Evolutionary conservation across 768 basidiomycete genomes (phyloP).

Genomic region (Asterophora parasitica): DNA sequence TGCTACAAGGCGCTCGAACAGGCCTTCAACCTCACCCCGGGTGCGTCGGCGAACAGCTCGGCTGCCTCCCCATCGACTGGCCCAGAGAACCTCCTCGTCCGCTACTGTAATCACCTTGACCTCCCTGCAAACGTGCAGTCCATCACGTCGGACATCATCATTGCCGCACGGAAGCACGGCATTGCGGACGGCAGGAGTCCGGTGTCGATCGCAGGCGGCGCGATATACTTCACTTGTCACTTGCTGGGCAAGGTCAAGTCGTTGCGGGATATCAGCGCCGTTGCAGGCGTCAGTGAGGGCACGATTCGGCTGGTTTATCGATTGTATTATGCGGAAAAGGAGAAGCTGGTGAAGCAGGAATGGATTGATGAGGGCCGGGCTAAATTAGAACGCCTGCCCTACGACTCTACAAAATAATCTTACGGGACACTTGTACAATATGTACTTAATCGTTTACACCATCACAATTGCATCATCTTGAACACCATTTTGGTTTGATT

Average conservation of each 20-base stretch:
- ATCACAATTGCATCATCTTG: background rate
- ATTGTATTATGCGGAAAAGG: constrained; percentile 66
- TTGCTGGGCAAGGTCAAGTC: constrained; percentile 72
- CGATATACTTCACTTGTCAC: constrained; percentile 89
- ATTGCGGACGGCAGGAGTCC: constrained; percentile 93
- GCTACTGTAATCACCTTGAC: constrained; percentile 91
- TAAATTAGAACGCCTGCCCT: constrained; percentile 40
- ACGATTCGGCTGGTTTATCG: constrained; percentile 91
- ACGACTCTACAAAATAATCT: constrained; percentile 33
- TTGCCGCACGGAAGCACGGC: constrained; percentile 74
- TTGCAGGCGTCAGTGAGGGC: constrained; percentile 93
- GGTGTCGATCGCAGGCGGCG: constrained; percentile 97
- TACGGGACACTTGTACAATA: constrained; percentile 1
- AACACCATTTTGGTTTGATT: background rate
- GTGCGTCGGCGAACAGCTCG: constrained; percentile 53
- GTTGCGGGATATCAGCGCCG: constrained; percentile 80
- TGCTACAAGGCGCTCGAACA: constrained; percentile 87
- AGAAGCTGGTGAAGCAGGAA: constrained; percentile 78
- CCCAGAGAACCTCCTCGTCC: constrained; percentile 84
- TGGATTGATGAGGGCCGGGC: constrained; percentile 83
- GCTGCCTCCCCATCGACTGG: constrained; percentile 53
- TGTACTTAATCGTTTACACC: constrained; percentile 8
- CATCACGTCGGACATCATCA: constrained; percentile 79
- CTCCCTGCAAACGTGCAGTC: constrained; percentile 78
- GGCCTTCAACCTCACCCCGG: constrained; percentile 84